phyloP scores from a whole-genome alignment of 2,329 filamentous ascomycete species.

The Clathrospora elynae region DNA sequence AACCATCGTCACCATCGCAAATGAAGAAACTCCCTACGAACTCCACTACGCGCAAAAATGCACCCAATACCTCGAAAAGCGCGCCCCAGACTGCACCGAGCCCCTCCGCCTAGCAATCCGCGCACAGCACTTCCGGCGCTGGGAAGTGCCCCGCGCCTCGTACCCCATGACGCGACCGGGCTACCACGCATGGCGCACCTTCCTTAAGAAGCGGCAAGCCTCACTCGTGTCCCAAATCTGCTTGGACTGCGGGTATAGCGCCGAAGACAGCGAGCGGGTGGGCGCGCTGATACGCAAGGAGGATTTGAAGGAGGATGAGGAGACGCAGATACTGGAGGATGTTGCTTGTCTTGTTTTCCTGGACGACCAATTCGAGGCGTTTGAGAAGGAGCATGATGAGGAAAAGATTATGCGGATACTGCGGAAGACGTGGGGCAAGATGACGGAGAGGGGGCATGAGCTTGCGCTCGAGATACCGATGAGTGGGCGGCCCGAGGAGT shows the following conservation, averaged over 20 bases:
- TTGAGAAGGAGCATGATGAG: slow-evolving; percentile 74
- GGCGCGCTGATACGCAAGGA: slow-evolving; percentile 80
- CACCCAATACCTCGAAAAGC: slow-evolving; percentile 71
- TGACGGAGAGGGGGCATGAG: slow-evolving; percentile 43
- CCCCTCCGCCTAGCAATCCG: slow-evolving; percentile 75
- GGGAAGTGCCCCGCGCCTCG: slow-evolving; percentile 76
- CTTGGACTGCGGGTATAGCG: slow-evolving; percentile 55
- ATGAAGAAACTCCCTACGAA: slow-evolving; percentile 68
- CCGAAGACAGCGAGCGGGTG: slow-evolving; percentile 64
- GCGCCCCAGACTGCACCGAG: slow-evolving; percentile 66
- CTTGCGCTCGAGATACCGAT: slow-evolving; percentile 45
- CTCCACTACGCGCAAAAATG: slow-evolving; percentile 82
- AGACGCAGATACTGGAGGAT: slow-evolving; percentile 80
- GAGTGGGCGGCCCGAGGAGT: slow-evolving; percentile 34
- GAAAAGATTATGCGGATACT: slow-evolving; percentile 69
- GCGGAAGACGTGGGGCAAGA: slow-evolving; percentile 51
- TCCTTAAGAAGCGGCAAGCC: slow-evolving; percentile 73
- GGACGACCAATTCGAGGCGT: slow-evolving; percentile 83
- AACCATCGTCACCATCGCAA: slow-evolving; percentile 56
- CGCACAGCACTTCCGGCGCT: slow-evolving; percentile 83
- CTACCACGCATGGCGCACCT: slow-evolving; percentile 79
- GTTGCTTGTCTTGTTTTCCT: slow-evolving; percentile 86
- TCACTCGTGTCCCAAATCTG: slow-evolving; percentile 63
- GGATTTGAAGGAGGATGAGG: slow-evolving; percentile 65
- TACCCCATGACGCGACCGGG: slow-evolving; percentile 77